Evolutionary conservation across 306 rosid species (phyloP), one percentile per base, ranked within the genome.

Genomic region (Medicago arabica): DNA sequence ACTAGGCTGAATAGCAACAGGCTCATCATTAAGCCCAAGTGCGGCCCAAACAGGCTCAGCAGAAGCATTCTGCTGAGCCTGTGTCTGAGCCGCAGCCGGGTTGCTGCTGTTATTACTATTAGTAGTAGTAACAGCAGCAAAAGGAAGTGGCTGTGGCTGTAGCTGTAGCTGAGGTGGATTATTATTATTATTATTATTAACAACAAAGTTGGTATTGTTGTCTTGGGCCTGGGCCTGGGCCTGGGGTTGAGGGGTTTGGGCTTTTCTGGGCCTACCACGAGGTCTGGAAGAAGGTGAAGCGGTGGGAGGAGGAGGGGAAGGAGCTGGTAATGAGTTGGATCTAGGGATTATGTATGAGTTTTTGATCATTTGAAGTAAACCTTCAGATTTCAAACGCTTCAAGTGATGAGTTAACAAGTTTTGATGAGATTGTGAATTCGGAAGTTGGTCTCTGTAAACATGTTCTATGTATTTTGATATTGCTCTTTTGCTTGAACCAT

Each of bases 401-500:
- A 93, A 87, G 58, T 90, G 88, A 63, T 90, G 88, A 83, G 90
- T 89, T 85, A 93, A 82, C 85, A 93, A 50, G 62, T 84, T 9
- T 0, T 86, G 21, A 14, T 58, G 87, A 87, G 94, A 77, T 51
- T 51, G 11, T 14, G 79, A 82, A 0, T 90, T 47, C 2, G 95
- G 95, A 2, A 93, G 60, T n/a, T 65, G 93, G 12, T 79, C 87
- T 40, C 61, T 34, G 83, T 89, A 89, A 11, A 60, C 80, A 64
- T 82, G 85, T 81, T 93, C 97, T 73, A 93, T 90, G 84, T 89
- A 93, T 82, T 90, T 93, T 0, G 83, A 84, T 53, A 93, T 93
- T 1, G 98, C 96, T 10, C 86, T 87, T 81, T 82, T 89, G 87
- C 97, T 93, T 5, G 98, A 93, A 41, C 98, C 98, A 10, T 89